Evolutionary conservation across 257 asterid species (phyloP), one percentile per base, ranked within the genome.

Genomic region (Solanum gracilifrons): DNA sequence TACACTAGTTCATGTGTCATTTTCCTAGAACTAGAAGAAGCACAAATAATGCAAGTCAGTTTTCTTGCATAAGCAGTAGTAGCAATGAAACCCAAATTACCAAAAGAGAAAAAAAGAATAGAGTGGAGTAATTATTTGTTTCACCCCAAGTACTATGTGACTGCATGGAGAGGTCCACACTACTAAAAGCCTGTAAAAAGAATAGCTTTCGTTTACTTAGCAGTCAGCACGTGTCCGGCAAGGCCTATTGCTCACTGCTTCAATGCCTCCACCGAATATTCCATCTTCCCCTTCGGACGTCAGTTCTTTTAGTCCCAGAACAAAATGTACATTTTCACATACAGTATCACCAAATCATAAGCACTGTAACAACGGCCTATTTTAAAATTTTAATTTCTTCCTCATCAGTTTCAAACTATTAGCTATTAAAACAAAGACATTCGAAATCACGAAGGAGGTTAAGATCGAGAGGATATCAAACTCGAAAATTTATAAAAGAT

Each of bases 221-320:
- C 93, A 85, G 75, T 69, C 69, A 83, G 80, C 93, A 90, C 92
- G 91, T 89, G 92, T 88, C 89, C 92, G 90, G 91, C 93, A 93
- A 92, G 91, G 87, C 85, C 93, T 58, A n/a, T 9, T 27, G 27
- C 51, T 21, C 27, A 32, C 13, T 72, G 27, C 25, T 72, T 33
- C 43, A 74, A n/a, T n/a, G 83, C 55, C 29, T 46, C 6, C 39
- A 46, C 68, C 66, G n/a, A 80, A 80, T 80, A 80, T 80, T 80
- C 85, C 37, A 80, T 25, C n/a, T n/a, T 43, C 33, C 55, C 13
- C 27, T 13, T 73, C 7, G 11, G 21, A 10, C 31, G 33, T 37
- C 83, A 76, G 20, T 25, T 33, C 25, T 27, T 55, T 27, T 80
- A 27, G 85, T 80, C 27, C 9, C 85, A 29, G 37, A 46, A 27